phyloP scores from a whole-genome alignment of 202 grass and related monocot species.

The Schoenoplectus tabernaemontani region DNA sequence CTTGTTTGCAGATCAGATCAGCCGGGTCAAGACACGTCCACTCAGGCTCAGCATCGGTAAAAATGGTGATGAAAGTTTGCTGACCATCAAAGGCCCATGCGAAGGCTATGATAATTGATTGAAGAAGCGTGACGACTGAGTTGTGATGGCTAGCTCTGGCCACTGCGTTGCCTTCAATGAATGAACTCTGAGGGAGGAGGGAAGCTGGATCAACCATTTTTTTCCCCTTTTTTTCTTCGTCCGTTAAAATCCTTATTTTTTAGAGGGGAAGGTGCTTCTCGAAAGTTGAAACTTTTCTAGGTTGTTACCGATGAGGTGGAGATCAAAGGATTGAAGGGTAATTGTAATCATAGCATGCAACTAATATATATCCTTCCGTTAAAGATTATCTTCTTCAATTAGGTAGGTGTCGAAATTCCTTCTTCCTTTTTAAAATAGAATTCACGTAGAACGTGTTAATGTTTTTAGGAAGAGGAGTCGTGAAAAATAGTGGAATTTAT shows the following conservation, averaged over 20 bases:
- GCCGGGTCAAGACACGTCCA: constrained; percentile 52
- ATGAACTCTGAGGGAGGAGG: not conserved
- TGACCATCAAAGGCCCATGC: constrained; percentile 77
- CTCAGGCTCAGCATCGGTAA: constrained; percentile 59
- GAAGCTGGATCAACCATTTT: not conserved
- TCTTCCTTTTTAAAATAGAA: not conserved
- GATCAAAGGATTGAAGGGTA: not conserved
- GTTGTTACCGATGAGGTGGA: not conserved
- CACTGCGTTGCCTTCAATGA: not conserved
- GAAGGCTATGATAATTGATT: constrained; percentile 46
- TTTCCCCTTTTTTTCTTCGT: not conserved
- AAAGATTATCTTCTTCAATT: not conserved
- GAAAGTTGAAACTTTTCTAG: not conserved
- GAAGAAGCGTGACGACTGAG: constrained; percentile 41
- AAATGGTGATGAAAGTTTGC: constrained; percentile 88
- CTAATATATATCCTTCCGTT: not conserved
- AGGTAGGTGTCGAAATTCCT: not conserved
- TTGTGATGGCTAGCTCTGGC: not conserved
- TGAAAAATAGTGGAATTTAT: not conserved
- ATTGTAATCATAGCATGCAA: not conserved
- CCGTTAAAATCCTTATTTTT: not conserved
- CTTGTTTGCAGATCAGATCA: constrained; percentile 29
- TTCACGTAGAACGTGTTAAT: not conserved
- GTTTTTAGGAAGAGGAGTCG: not conserved
- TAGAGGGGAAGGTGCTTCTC: not conserved